Conservation (phyloP, 805 yeast species). For the Tetrapisispora nanseiensis region DNA sequence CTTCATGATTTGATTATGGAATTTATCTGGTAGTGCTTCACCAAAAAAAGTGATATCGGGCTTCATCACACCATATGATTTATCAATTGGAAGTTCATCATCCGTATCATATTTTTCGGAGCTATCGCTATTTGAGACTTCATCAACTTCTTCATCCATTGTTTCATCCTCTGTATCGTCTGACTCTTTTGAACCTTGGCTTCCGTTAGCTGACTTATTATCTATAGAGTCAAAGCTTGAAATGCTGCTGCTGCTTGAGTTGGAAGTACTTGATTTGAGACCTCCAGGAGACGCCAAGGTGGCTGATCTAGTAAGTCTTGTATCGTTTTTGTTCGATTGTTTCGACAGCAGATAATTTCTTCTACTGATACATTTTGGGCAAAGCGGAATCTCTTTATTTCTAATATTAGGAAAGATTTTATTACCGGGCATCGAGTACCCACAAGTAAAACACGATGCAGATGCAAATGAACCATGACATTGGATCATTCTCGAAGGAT, state of each 20-base stretch:
- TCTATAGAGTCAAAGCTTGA: not conserved
- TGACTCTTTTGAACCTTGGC: not conserved
- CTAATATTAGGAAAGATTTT: conserved; percentile 52
- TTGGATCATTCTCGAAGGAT: conserved; percentile 59
- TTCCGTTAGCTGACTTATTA: not conserved
- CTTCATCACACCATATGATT: conserved; percentile 71
- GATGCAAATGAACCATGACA: conserved; percentile 90
- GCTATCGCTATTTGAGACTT: not conserved
- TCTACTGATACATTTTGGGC: conserved; percentile 53
- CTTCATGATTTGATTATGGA: conserved; percentile 47
- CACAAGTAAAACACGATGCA: conserved; percentile 77
- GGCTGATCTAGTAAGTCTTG: not conserved
- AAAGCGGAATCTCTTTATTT: conserved; percentile 52
- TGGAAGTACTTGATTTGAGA: too few species aligned
- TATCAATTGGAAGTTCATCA: conserved; percentile 21
- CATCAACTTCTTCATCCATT: not conserved
- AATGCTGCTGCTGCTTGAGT: not conserved
- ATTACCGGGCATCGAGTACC: conserved; percentile 54
- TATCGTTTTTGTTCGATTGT: not conserved
- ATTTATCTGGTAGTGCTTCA: conserved; percentile 64
- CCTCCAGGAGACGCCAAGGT: too few species aligned
- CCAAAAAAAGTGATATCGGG: conserved; percentile 93
- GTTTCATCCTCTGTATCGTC: conserved; percentile 2
- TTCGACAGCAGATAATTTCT: conserved; percentile 26
- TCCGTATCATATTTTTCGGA: conserved; percentile 2